These are phyloP conservation scores for Cydonia oblonga DNA, from an alignment of 331 rosid genomes.

Conservation along the genomic window DNA sequence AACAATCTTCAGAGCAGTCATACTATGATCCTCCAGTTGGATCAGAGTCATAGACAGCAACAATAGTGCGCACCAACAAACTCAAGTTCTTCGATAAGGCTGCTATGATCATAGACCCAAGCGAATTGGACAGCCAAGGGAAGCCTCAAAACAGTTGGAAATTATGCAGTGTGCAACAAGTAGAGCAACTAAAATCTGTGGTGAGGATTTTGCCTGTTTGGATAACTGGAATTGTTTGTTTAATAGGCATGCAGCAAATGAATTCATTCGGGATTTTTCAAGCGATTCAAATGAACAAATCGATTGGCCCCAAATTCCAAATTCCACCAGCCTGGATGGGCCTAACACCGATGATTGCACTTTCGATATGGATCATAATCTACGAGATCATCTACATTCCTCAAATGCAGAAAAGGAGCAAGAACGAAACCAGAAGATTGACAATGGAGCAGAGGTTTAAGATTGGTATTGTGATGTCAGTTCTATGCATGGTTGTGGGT, in stretches of 20 bases:
- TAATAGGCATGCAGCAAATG: conserved; percentile 37
- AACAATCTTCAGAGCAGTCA: background rate
- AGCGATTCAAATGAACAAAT: conserved; percentile 36
- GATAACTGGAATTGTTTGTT: conserved; percentile 38
- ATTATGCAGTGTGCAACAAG: conserved; percentile 41
- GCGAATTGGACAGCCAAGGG: conserved; percentile 25
- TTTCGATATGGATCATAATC: conserved; percentile 33
- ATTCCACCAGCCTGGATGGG: conserved; percentile 59
- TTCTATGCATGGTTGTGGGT: conserved; percentile 25
- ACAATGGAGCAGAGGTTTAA: conserved; percentile 26
- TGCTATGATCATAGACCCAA: conserved; percentile 20
- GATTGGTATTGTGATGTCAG: conserved; percentile 34
- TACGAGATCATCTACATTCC: conserved; percentile 34
- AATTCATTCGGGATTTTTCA: conserved; percentile 42
- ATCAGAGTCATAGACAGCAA: background rate
- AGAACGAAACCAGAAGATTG: conserved; percentile 11
- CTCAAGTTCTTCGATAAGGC: conserved; percentile 34
- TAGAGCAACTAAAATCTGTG: conserved; percentile 39
- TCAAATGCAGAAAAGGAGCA: conserved; percentile 1
- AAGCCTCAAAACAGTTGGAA: conserved; percentile 23
- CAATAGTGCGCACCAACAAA: conserved; percentile 22
- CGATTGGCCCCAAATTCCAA: conserved; percentile 26
- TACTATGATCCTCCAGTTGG: conserved; percentile 17
- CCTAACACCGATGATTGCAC: conserved; percentile 36
- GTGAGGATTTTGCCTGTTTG: conserved; percentile 35